Percentiles rank a stretch among this genome's conserved stretches.
phyloP scores from a whole-genome alignment of 345 rosid species.

The Brassica cretica region DNA sequence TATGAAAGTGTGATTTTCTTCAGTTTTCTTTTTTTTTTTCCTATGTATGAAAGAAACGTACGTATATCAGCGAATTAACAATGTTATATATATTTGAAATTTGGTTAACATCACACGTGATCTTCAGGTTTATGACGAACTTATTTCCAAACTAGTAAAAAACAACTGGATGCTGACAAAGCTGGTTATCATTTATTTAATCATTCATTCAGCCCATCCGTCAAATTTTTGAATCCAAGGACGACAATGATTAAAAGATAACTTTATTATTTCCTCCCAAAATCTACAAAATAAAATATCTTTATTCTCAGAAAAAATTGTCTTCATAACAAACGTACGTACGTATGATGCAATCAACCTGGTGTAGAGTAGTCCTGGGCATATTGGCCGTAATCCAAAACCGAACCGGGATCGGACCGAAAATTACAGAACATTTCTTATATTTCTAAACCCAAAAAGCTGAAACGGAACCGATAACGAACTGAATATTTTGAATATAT shows the following conservation, averaged over 20 bases:
- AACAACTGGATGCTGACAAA: conserved; percentile 22
- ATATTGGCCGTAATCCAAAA: too few relatives aligned
- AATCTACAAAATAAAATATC: background rate
- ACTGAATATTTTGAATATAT: too few relatives aligned
- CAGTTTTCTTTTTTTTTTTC: background rate
- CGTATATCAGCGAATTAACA: background rate
- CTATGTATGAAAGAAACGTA: background rate
- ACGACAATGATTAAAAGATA: background rate
- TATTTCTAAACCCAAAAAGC: too few relatives aligned
- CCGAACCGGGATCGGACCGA: too few relatives aligned
- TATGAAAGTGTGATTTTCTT: conserved; percentile 14
- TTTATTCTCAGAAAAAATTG: background rate
- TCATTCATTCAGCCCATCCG: conserved; percentile 25
- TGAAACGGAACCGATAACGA: too few relatives aligned
- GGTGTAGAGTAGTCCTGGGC: background rate
- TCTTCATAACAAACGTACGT: background rate
- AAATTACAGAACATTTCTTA: too few relatives aligned
- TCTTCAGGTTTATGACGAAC: conserved; percentile 21
- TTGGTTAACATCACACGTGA: background rate
- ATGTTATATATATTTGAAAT: background rate
- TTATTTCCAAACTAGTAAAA: conserved; percentile 18
- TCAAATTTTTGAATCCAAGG: conserved; percentile 7
- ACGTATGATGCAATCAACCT: background rate
- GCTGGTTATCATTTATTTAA: background rate
- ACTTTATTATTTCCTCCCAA: conserved; percentile 1